Evolutionary conservation across 2,329 filamentous ascomycete genomes (phyloP).

Genomic region (Hypoxylon sp.): DNA sequence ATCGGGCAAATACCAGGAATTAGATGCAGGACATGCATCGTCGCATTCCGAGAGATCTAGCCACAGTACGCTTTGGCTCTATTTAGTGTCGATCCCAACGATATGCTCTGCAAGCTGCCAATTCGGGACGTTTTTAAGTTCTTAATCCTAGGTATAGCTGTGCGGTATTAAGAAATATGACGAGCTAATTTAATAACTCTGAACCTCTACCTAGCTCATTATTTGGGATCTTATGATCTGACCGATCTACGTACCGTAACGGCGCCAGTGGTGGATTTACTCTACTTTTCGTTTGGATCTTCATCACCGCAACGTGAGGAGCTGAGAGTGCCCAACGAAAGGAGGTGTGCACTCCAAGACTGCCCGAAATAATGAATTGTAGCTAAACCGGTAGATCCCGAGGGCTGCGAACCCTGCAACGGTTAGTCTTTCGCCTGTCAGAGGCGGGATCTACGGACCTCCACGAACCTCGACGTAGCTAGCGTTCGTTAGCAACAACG

Average conservation of each 20-base stretch:
- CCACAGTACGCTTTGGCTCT: slow-evolving; percentile 7
- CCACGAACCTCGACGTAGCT: slow-evolving; percentile 18
- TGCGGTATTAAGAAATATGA: neutral
- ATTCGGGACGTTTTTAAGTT: slow-evolving; percentile 8
- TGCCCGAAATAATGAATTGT: slow-evolving; percentile 3
- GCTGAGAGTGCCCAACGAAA: neutral
- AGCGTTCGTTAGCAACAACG: slow-evolving; percentile 14
- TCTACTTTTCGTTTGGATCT: slow-evolving; percentile 9
- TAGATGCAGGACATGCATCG: slow-evolving; percentile 7
- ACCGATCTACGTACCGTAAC: slow-evolving; percentile 17
- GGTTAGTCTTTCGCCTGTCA: slow-evolving; percentile 6
- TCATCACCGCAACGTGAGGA: neutral
- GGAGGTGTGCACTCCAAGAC: neutral
- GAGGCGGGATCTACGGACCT: slow-evolving; percentile 18
- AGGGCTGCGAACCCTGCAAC: neutral
- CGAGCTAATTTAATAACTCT: neutral
- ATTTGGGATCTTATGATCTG: slow-evolving; percentile 12
- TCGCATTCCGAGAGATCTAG: slow-evolving; percentile 17
- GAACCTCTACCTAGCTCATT: neutral
- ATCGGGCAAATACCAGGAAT: slow-evolving; percentile 1
- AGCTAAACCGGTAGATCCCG: slow-evolving; percentile 1
- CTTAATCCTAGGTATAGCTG: slow-evolving; percentile 10
- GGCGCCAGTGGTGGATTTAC: slow-evolving; percentile 16
- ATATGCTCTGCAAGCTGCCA: neutral
- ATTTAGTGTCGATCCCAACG: slow-evolving; percentile 20